Evolutionary conservation across 495 filamentous ascomycete genomes (phyloP).

Genomic region (Daldinia caldariorum): DNA sequence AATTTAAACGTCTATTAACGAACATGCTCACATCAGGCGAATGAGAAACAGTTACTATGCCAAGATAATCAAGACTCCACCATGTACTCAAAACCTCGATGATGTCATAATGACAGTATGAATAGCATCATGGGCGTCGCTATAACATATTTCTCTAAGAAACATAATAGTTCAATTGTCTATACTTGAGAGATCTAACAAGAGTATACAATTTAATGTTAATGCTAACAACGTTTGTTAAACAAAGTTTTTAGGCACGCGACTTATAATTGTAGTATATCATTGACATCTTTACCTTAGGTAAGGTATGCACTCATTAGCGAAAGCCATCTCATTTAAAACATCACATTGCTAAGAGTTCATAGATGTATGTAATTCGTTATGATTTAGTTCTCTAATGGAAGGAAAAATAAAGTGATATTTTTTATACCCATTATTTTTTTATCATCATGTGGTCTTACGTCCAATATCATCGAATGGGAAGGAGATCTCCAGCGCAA

Average conservation of each 20-base stretch:
- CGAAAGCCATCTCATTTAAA: background rate
- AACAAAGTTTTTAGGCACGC: slow-evolving; percentile 19
- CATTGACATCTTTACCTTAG: background rate
- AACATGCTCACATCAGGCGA: too few species aligned
- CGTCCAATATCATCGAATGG: slow-evolving; percentile 16
- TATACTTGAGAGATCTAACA: background rate
- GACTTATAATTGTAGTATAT: background rate
- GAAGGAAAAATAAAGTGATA: background rate
- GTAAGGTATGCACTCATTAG: background rate
- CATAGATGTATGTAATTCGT: too few species aligned
- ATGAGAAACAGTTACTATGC: too few species aligned
- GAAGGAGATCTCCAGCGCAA: slow-evolving; percentile 10
- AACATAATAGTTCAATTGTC: too few species aligned
- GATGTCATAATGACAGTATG: slow-evolving; percentile 23
- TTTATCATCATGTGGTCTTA: slow-evolving; percentile 13
- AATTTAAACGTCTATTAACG: too few species aligned
- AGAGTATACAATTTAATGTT: slow-evolving; percentile 11
- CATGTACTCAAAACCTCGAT: background rate
- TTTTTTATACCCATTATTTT: background rate
- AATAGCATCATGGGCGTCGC: background rate
- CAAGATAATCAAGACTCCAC: too few species aligned
- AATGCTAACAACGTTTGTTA: background rate
- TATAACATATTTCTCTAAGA: background rate
- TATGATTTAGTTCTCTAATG: too few species aligned
- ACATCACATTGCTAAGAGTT: too few species aligned